A percentile compares a stretch with the other conserved stretches of the same genome.
These are phyloP conservation scores for Macrotyloma uniflorum DNA, from an alignment of 306 rosid species.

Conservation along the genomic window DNA sequence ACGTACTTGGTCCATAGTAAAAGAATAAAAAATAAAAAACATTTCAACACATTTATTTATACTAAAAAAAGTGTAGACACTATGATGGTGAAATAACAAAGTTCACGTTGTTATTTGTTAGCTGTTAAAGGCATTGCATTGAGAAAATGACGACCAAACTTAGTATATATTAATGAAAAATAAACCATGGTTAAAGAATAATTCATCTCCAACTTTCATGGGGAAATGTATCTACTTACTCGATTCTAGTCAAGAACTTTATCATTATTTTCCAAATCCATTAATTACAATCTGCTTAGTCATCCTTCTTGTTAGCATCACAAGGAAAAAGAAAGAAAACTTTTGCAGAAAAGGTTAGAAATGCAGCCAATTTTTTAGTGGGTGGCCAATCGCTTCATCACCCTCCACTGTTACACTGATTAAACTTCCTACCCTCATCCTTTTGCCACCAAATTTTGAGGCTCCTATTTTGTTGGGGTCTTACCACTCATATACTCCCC, in stretches of 20 bases:
- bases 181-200: constrained; percentile 29
- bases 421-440: neutral
- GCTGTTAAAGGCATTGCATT: neutral
- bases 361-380: constrained; percentile 41
- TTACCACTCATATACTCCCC: constrained; percentile 5
- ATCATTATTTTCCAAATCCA: constrained; percentile 29
- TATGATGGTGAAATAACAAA: neutral
- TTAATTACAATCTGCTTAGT: constrained; percentile 29
- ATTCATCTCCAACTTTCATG: constrained; percentile 43
- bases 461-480: constrained; percentile 52
- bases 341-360: constrained; percentile 30
- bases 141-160: constrained; percentile 26
- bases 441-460: neutral
- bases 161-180: neutral
- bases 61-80: neutral
- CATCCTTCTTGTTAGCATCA: constrained; percentile 29
- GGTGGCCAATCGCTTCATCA: constrained; percentile 44
- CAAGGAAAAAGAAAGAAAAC: neutral
- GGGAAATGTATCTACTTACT: constrained; percentile 39
- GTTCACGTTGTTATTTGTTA: neutral
- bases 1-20: neutral
- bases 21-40: neutral
- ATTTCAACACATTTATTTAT: neutral
- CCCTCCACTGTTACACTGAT: constrained; percentile 15
- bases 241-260: constrained; percentile 33